phyloP scores from a whole-genome alignment of 345 rosid species.

The Brassica incana region DNA sequence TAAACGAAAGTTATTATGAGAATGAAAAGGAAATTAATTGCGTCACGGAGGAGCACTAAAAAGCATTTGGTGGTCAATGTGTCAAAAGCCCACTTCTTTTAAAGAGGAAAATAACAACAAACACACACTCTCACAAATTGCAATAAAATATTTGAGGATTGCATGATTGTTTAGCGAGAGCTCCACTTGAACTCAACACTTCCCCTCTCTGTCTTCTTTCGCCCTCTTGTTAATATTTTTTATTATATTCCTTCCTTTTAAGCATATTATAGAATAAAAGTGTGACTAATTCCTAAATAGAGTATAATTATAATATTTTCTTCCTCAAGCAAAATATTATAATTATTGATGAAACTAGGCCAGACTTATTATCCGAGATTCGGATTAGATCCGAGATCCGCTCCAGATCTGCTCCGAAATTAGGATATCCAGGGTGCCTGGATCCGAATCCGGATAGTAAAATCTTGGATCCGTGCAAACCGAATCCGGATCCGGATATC shows the following conservation, averaged over 20 bases:
- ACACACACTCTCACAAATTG: not conserved
- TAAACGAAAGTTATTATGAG: conserved; percentile 9
- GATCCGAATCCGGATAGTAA: too few species aligned
- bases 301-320: not conserved
- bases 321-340: not conserved
- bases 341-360: too few species aligned
- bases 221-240: not conserved
- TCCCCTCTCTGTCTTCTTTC: conserved; percentile 8
- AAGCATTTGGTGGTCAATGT: conserved; percentile 53
- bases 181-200: conserved; percentile 29
- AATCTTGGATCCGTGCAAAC: too few species aligned
- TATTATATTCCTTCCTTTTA: not conserved
- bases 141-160: conserved; percentile 12
- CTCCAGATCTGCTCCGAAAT: too few species aligned
- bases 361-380: too few species aligned
- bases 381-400: too few species aligned
- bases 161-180: conserved; percentile 37
- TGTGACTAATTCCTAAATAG: not conserved
- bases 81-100: conserved; percentile 48
- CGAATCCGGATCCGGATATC: too few species aligned
- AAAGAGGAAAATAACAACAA: conserved; percentile 29
- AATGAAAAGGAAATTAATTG: conserved; percentile 42
- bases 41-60: conserved; percentile 53
- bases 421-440: too few species aligned
- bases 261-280: not conserved